phyloP scores from a whole-genome alignment of 83 land plant genomes.

The Larix sibirica region DNA sequence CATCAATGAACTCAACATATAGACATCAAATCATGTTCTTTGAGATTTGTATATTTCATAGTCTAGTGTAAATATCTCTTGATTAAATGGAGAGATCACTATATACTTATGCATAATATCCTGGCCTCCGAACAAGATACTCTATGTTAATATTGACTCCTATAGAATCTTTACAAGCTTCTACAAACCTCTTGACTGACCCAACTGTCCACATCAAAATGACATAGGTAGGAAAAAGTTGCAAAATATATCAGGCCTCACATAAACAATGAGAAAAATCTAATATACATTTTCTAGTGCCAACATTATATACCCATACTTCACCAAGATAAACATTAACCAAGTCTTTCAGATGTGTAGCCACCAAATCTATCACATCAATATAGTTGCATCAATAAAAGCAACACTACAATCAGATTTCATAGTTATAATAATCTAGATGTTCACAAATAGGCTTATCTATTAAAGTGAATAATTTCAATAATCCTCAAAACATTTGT shows the following conservation, averaged over 20 bases:
- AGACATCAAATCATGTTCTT: slow-evolving; percentile 19
- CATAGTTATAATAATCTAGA: not conserved
- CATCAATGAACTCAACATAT: slow-evolving; percentile 7
- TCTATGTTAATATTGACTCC: slow-evolving; percentile 62
- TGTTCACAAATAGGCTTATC: not conserved
- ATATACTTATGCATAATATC: slow-evolving; percentile 88
- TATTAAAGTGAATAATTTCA: not conserved
- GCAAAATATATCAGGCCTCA: not conserved
- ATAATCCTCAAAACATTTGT: not conserved
- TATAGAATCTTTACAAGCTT: slow-evolving; percentile 80
- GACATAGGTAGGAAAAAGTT: not conserved
- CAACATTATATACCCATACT: slow-evolving; percentile 45
- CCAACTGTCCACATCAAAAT: slow-evolving; percentile 44
- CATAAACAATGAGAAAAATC: not conserved
- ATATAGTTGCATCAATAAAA: slow-evolving; percentile 52
- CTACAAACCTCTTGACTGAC: slow-evolving; percentile 87
- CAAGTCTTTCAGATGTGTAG: slow-evolving; percentile 87
- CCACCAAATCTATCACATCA: slow-evolving; percentile 85
- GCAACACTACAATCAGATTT: not conserved
- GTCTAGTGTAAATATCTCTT: slow-evolving; percentile 67
- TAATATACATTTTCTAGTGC: slow-evolving; percentile 81
- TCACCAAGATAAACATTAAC: slow-evolving; percentile 36
- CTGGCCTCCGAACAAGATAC: slow-evolving; percentile 67
- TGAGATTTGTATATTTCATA: slow-evolving; percentile 59
- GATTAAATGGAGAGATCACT: slow-evolving; percentile 80